Base-by-base conservation (phyloP, 1,284 basidiomycete genomes). In the Gomphus bonarii region DNA sequence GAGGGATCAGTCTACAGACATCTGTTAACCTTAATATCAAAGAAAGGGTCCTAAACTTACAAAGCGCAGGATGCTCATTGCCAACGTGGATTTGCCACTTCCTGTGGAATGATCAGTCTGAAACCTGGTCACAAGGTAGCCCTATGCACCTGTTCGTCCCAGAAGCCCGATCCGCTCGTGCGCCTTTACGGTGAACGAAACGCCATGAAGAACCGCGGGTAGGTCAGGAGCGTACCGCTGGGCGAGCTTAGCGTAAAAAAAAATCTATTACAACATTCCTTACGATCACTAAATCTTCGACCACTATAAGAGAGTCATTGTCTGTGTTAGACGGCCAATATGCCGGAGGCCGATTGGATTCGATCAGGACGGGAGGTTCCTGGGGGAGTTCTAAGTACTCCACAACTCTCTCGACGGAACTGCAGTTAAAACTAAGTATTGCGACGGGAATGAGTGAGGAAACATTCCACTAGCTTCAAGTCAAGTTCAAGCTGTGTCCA, bases 301-400 rank as follows among this genome's bases (percentile, higher is more conserved):
- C 82, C 8, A 68, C 67, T 31, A 91, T 67, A 33, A 87, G 72
- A 1, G 72, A 64, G 16, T 53, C 50, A 48, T 58, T 53, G 40
- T 58, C 58, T 5, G 59, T 42, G 38, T 62, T 64, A 6, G 88
- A 88, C 0, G 91, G 91, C 91, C 91, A 94, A 65, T 91, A 90
- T 0, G 91, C 89, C 0, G 90, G 89, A 1, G 82, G 82, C 4
- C 84, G 78, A 52, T 75, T 76, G 0, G 75, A 76, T 58, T 85
- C 80, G 51, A 91, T 84, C 57, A 85, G 65, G 0, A 83, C 75
- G 1, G 91, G 83, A 3, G 91, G 83, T 66, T 95, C 93, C 65
- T 90, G 87, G 0, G 90, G 88, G n/a, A 95, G 75, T 54, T 88
- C 79, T 18, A 95, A 79, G 66, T 95, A 95, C 72, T 95, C 93